Percentiles rank a stretch among this genome's conserved stretches.
Conservation (phyloP, 257 asterid genomes). For the Solanum chilense region DNA sequence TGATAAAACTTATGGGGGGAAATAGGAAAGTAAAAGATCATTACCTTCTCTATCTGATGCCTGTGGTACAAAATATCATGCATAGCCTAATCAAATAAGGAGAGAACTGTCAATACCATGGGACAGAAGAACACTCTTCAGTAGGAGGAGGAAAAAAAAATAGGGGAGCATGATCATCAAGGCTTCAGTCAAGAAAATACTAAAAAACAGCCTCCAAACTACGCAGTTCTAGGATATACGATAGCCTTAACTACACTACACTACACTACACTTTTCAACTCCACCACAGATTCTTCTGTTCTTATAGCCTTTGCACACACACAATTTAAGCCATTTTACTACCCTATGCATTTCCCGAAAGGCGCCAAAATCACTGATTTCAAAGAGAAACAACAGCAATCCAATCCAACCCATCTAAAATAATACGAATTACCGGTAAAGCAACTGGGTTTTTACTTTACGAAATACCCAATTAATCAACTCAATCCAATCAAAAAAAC, state of each 20-base stretch:
- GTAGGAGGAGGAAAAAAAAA: not conserved
- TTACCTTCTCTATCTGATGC: conserved; percentile 67
- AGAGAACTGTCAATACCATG: not conserved
- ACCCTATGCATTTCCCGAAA: not conserved
- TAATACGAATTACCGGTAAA: not conserved
- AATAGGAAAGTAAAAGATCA: not conserved
- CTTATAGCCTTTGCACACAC: not conserved
- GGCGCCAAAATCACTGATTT: not conserved
- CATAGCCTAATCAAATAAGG: conserved; percentile 60
- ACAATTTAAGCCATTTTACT: not conserved
- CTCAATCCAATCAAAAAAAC: not conserved
- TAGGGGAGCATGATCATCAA: not conserved
- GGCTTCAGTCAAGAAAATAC: not conserved
- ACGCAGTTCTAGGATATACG: not conserved
- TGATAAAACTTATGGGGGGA: not conserved
- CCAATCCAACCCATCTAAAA: not conserved
- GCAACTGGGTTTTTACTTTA: not conserved
- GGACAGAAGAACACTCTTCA: not conserved
- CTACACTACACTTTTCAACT: not conserved
- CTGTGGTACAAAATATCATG: conserved; percentile 74
- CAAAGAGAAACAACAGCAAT: not conserved
- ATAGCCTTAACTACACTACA: not conserved
- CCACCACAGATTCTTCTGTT: not conserved
- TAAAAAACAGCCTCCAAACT: not conserved
- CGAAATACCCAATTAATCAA: not conserved